A percentile compares a stretch with the other conserved stretches of the same genome.
These are phyloP conservation scores for Colletotrichum navitas DNA, from an alignment of 2,329 filamentous ascomycete genomes.

Conservation along the genomic window DNA sequence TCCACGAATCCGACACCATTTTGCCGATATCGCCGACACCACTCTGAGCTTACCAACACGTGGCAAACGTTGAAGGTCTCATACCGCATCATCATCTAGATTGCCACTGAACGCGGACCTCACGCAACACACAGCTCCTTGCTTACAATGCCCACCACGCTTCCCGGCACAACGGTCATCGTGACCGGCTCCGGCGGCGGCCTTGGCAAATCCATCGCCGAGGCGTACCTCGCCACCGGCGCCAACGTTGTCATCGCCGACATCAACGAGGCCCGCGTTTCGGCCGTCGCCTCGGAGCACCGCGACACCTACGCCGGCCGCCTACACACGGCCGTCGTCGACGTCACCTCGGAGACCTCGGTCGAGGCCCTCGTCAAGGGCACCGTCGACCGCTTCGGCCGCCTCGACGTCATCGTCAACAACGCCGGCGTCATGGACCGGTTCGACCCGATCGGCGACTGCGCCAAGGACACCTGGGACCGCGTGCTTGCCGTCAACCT, in stretches of 20 bases:
- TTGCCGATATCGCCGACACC: not conserved
- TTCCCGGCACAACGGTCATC: conserved; percentile 47
- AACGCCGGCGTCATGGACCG: conserved; percentile 70
- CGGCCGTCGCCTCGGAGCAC: conserved; percentile 26
- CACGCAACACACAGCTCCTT: not conserved
- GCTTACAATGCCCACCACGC: conserved; percentile 21
- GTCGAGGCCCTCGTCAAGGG: conserved; percentile 32
- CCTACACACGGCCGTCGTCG: conserved; percentile 30
- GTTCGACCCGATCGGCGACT: conserved; percentile 65
- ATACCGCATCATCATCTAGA: too few relatives aligned
- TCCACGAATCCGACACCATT: not conserved
- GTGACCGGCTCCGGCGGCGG: conserved; percentile 52
- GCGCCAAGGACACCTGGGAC: conserved; percentile 64
- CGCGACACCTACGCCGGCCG: conserved; percentile 38
- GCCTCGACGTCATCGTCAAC: conserved; percentile 68
- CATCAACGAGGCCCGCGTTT: conserved; percentile 44
- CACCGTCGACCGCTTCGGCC: conserved; percentile 40
- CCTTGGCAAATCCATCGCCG: conserved; percentile 50
- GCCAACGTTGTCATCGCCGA: conserved; percentile 53
- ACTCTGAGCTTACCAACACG: not conserved
- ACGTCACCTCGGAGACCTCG: conserved; percentile 37
- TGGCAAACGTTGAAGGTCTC: not conserved
- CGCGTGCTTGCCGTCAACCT: conserved; percentile 68
- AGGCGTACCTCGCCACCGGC: conserved; percentile 48
- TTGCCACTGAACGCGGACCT: too few relatives aligned